These are phyloP conservation scores for Eucalyptus paniculata DNA, from an alignment of 345 rosid genomes.

Conservation along the genomic window DNA sequence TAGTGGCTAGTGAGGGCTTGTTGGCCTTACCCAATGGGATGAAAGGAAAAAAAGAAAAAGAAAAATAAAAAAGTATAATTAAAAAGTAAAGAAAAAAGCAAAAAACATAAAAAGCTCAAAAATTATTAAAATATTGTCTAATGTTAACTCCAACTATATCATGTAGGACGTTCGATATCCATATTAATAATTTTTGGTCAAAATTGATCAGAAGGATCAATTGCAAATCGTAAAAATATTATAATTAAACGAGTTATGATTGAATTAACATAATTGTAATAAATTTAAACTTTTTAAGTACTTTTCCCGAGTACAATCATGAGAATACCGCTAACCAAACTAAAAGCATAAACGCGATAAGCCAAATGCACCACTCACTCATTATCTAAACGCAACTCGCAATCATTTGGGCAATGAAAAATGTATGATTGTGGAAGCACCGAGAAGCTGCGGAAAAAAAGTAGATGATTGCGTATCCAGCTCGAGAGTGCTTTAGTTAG, in stretches of 20 bases:
- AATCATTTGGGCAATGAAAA: not conserved
- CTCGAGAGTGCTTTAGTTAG: not conserved
- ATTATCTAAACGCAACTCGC: not conserved
- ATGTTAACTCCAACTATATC: rapidly evolving
- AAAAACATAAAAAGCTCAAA: rapidly evolving
- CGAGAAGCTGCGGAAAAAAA: not conserved
- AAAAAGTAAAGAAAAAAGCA: too few species aligned
- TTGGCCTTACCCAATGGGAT: rapidly evolving
- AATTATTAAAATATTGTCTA: too few species aligned
- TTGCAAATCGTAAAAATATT: too few species aligned
- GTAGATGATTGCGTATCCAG: not conserved
- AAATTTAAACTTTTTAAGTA: too few species aligned
- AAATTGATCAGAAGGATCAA: rapidly evolving
- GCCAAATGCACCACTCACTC: not conserved
- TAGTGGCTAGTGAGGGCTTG: not conserved
- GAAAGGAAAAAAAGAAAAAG: rapidly evolving
- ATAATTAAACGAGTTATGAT: rapidly evolving
- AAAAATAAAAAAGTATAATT: too few species aligned
- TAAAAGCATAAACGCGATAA: not conserved
- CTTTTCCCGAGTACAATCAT: not conserved
- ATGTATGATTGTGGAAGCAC: not conserved
- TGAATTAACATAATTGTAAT: rapidly evolving
- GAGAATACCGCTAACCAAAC: not conserved
- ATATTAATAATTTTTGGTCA: rapidly evolving
- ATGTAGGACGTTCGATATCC: rapidly evolving